Conservation (phyloP, 23 red algal species). For the Gracilariopsis chorda region DNA sequence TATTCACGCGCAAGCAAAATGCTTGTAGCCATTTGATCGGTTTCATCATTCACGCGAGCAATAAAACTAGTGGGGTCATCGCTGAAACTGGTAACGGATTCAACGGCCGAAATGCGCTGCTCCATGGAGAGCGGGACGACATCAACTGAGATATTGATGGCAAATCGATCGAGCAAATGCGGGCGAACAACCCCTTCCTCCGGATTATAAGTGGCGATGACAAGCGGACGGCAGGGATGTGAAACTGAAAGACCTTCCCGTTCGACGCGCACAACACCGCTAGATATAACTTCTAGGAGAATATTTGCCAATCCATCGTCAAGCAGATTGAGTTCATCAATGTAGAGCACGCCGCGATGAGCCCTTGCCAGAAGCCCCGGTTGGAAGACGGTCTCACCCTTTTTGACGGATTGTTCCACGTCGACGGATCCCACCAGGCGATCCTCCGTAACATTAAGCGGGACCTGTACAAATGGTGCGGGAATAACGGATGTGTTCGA, state of each 20-base stretch:
- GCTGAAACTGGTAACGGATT: slow-evolving; percentile 58
- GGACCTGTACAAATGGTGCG: slow-evolving; percentile 95
- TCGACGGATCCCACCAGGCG: slow-evolving; percentile 93
- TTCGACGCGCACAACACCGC: slow-evolving; percentile 84
- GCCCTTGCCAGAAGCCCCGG: slow-evolving; percentile 94
- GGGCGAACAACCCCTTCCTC: slow-evolving; percentile 96
- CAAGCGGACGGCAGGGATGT: slow-evolving; percentile 85
- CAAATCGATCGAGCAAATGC: slow-evolving; percentile 93
- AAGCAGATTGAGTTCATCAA: slow-evolving; percentile 99
- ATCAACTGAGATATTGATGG: slow-evolving; percentile 84
- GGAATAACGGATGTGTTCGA: slow-evolving; percentile 61
- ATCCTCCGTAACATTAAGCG: slow-evolving; percentile 97
- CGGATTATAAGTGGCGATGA: slow-evolving; percentile 97
- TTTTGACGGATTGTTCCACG: slow-evolving; percentile 77
- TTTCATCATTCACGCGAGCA: slow-evolving; percentile 17
- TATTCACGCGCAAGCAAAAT: slow-evolving; percentile 97
- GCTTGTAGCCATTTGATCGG: slow-evolving; percentile 81
- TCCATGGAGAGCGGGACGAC: slow-evolving; percentile 77
- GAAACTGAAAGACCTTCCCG: slow-evolving; percentile 83
- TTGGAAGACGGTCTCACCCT: slow-evolving; percentile 89
- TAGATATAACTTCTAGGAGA: slow-evolving; percentile 82
- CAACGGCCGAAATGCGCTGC: slow-evolving; percentile 81
- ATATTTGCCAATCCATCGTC: slow-evolving; percentile 93
- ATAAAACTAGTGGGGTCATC: slow-evolving; percentile 59
- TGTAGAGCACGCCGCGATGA: slow-evolving; percentile 95